A percentile compares a stretch with the other conserved stretches of the same genome.
Evolutionary conservation across 768 basidiomycete genomes (phyloP).

Genomic region (Kwoniella sp.): DNA sequence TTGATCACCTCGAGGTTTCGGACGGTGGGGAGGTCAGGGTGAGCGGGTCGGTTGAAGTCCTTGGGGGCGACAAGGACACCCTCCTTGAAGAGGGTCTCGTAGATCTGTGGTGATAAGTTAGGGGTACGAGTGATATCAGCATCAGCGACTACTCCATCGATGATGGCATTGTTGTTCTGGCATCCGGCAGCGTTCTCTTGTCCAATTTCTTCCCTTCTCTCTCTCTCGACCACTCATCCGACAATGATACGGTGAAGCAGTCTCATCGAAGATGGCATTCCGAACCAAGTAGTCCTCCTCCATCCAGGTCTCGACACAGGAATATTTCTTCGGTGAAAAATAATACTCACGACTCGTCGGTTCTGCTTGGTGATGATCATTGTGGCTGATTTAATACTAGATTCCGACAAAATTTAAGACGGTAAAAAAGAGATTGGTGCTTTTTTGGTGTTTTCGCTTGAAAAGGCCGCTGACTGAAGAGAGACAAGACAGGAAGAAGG

Average conservation of each 20-base stretch:
- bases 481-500: neutral
- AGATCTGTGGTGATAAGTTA: slow-evolving; percentile 69
- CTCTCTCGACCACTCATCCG: neutral
- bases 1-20: slow-evolving; percentile 73
- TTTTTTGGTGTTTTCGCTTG: slow-evolving; percentile 42
- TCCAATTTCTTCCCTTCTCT: neutral
- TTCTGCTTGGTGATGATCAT: slow-evolving; percentile 98
- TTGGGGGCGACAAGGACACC: slow-evolving; percentile 99
- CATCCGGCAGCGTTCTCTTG: neutral
- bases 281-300: neutral
- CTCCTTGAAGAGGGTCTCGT: slow-evolving; percentile 99
- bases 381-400: slow-evolving; percentile 32
- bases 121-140: too few relatives aligned
- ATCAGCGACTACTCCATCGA: too few relatives aligned
- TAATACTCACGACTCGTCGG: slow-evolving; percentile 65
- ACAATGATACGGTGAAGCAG: too few relatives aligned
- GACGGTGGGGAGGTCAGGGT: slow-evolving; percentile 75
- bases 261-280: neutral
- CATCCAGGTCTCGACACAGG: too few relatives aligned
- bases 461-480: slow-evolving; percentile 52
- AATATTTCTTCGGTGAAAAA: neutral
- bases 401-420: slow-evolving; percentile 25
- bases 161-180: neutral
- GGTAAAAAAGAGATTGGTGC: slow-evolving; percentile 3
- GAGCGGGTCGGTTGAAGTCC: slow-evolving; percentile 96